These are phyloP conservation scores for Saccharomyces paradoxus DNA, from an alignment of 805 yeast genomes.

Conservation along the genomic window DNA sequence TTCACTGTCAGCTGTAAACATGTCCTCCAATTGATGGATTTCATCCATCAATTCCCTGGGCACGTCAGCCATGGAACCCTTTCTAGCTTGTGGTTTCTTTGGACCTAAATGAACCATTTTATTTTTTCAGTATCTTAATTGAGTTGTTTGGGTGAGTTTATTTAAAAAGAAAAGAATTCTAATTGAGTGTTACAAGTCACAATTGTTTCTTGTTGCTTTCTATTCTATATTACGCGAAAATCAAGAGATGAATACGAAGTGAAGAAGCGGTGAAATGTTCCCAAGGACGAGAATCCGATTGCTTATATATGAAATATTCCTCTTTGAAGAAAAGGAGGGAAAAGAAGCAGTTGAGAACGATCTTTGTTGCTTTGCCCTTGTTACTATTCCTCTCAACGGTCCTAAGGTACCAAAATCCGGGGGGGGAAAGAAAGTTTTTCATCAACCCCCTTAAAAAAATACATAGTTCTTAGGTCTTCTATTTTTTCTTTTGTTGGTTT, in stretches of 20 bases:
- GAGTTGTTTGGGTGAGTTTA: not conserved
- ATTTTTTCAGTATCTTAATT: not conserved
- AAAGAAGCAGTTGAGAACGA: not conserved
- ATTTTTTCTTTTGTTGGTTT: not conserved
- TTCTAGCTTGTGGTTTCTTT: slow-evolving; percentile 72
- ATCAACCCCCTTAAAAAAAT: not conserved
- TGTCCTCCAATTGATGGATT: slow-evolving; percentile 47
- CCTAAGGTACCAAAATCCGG: not conserved
- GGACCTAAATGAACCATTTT: slow-evolving; percentile 81
- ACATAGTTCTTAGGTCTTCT: not conserved
- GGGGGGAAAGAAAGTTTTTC: not conserved
- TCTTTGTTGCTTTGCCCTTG: not conserved
- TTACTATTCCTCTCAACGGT: not conserved
- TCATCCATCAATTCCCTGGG: slow-evolving; percentile 55
- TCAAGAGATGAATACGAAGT: not conserved
- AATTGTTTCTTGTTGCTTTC: not conserved
- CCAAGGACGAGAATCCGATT: not conserved
- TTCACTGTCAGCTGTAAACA: slow-evolving; percentile 54
- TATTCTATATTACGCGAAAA: not conserved
- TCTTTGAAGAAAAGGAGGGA: not conserved
- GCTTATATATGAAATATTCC: not conserved
- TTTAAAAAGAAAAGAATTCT: not conserved
- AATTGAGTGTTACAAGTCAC: not conserved
- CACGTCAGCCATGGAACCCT: slow-evolving; percentile 58
- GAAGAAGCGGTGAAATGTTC: not conserved